phyloP scores from a whole-genome alignment of 2,329 filamentous ascomycete species.

The Pezicula carpinea region DNA sequence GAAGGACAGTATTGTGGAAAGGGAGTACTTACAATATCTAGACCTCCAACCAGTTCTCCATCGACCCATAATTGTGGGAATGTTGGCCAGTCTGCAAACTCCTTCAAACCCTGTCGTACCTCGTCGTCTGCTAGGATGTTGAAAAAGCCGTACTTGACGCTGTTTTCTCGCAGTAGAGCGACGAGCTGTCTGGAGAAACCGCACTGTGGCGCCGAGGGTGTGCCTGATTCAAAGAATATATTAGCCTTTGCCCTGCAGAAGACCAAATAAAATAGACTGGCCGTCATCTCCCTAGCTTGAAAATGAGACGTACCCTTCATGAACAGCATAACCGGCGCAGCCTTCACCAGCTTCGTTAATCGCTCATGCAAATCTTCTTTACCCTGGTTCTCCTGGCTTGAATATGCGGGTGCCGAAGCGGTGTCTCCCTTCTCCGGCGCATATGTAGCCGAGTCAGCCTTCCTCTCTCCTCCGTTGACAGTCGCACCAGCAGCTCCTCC shows the following conservation, averaged over 20 bases:
- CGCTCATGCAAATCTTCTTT: constrained; percentile 85
- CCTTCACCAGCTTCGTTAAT: constrained; percentile 81
- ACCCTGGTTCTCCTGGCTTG: constrained; percentile 46
- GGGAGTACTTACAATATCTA: constrained; percentile 78
- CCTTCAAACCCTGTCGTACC: constrained; percentile 92
- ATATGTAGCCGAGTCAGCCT: constrained; percentile 24
- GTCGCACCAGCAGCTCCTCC: background rate
- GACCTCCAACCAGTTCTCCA: constrained; percentile 84
- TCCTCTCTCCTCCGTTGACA: constrained; percentile 30
- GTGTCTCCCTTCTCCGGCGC: constrained; percentile 18
- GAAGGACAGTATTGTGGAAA: background rate
- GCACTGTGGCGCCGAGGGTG: constrained; percentile 79
- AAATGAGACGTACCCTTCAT: constrained; percentile 67
- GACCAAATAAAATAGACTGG: background rate
- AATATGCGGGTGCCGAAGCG: constrained; percentile 21
- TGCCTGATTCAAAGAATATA: constrained; percentile 31
- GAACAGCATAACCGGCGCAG: constrained; percentile 96
- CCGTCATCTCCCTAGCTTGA: background rate
- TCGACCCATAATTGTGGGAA: constrained; percentile 92
- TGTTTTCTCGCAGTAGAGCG: constrained; percentile 77
- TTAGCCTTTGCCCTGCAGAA: background rate
- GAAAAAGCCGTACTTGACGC: constrained; percentile 97
- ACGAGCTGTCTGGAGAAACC: constrained; percentile 93
- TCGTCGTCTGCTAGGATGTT: constrained; percentile 98
- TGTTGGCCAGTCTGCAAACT: constrained; percentile 97